These are phyloP conservation scores for Moniliella sp. DNA, from an alignment of 1,284 basidiomycete species.

Conservation along the genomic window DNA sequence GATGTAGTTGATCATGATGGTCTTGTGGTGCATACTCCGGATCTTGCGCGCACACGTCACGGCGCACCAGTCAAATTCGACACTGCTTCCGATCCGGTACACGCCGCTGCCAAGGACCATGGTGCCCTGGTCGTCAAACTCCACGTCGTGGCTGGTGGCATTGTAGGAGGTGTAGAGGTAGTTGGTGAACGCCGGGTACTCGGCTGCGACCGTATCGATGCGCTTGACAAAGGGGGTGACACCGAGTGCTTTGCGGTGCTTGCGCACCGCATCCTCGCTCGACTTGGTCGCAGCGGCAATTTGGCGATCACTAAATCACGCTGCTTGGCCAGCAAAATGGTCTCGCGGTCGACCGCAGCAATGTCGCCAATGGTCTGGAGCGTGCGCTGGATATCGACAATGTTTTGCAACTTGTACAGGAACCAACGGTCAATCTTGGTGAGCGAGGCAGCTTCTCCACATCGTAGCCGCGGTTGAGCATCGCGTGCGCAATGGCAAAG, in stretches of 20 bases:
- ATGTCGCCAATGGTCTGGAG: slow-evolving; percentile 38
- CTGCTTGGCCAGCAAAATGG: slow-evolving; percentile 29
- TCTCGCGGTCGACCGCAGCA: slow-evolving; percentile 39
- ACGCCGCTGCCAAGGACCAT: slow-evolving; percentile 99
- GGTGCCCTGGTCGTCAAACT: slow-evolving; percentile 85
- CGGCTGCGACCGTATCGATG: slow-evolving; percentile 94
- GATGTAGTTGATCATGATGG: slow-evolving; percentile 99
- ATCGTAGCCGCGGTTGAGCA: slow-evolving; percentile 75
- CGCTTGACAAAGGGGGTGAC: slow-evolving; percentile 96
- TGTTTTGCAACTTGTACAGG: slow-evolving; percentile 94
- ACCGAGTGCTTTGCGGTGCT: slow-evolving; percentile 59
- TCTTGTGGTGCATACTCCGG: slow-evolving; percentile 71
- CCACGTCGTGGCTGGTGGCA: slow-evolving; percentile 79
- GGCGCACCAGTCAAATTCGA: slow-evolving; percentile 99
- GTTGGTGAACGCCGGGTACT: slow-evolving; percentile 96
- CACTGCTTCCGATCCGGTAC: slow-evolving; percentile 88
- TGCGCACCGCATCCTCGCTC: slow-evolving; percentile 57
- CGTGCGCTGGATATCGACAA: slow-evolving; percentile 41
- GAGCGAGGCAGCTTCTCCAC: slow-evolving; percentile 69
- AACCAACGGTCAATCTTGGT: slow-evolving; percentile 97
- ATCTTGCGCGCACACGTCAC: slow-evolving; percentile 86
- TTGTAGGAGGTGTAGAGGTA: slow-evolving; percentile 99
- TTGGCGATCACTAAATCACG: slow-evolving; percentile 74
- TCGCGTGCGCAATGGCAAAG: slow-evolving; percentile 89
- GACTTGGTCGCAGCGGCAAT: slow-evolving; percentile 49